Base-by-base conservation (phyloP, 2,329 filamentous ascomycete species). In the Trichoderma sp. region DNA sequence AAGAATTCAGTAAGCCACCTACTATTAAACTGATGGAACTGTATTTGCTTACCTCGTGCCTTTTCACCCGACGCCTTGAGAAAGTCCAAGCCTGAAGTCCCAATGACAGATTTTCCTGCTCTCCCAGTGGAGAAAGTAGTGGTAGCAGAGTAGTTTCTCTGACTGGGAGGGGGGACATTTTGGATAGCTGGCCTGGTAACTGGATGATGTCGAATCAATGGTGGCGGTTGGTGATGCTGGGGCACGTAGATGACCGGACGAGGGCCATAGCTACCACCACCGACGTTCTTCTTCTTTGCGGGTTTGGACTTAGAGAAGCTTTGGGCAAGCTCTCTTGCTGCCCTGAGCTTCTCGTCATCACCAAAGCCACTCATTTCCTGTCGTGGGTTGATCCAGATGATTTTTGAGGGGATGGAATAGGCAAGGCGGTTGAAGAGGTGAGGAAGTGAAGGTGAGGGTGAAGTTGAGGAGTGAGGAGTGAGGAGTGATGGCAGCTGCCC, bases 261-360 rank as follows among this genome's bases (percentile, higher is more conserved):
- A 6, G 28, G 15, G 11, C 20, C 55, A 3, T n/a, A 7, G 17
- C 11, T n/a, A 11, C 28, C 15, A 17, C 57, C 64, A 3, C 57
- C 26, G 15, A 4, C 6, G 43, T 47, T 58, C 39, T 36, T 65
- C 4, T 59, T 68, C 66, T 64, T 64, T 1, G 58, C 26, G 11
- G 61, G 50, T 6, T 73, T 75, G 3, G 26, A 6, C 1, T 66
- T 69, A 17, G 74, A 72, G 68, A 81, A 81, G 50, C 73, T 74
- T 2, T 62, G 53, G 1, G 75, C 75, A 13, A 81, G 75, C 6
- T 74, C 78, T 17, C 71, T 71, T 15, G 80, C 80, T 11, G 73
- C 79, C 15, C 72, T 73, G 3, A 81, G 64, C 47, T 75, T 80
- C 9, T 74, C 73, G 0, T 73, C 28, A 26, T 81, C 76, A 9